A percentile compares a stretch with the other conserved stretches of the same genome.
phyloP scores from a whole-genome alignment of 2,329 filamentous ascomycete species.

The Xenoacremonium recifei region DNA sequence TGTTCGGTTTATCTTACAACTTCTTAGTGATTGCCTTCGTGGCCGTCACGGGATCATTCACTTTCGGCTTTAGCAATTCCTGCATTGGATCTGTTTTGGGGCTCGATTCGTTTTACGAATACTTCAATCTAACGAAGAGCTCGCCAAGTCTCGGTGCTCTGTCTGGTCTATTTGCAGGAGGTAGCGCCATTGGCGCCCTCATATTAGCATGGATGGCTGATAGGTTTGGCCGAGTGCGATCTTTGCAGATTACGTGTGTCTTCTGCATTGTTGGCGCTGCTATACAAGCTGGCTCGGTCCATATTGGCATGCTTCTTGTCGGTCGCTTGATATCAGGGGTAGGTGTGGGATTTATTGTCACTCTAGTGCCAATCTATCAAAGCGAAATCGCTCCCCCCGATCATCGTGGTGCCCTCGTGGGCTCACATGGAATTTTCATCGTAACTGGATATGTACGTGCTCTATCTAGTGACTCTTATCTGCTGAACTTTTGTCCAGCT shows the following conservation, averaged over 20 bases:
- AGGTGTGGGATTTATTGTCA: neutral
- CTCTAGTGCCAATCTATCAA: neutral
- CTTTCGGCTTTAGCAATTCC: slow-evolving; percentile 2
- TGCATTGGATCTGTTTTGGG: neutral
- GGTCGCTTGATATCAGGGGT: neutral
- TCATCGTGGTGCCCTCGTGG: neutral
- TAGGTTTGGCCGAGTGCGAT: neutral
- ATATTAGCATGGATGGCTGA: neutral
- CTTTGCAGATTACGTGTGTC: neutral
- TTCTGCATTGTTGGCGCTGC: neutral
- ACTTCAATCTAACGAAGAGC: too few relatives aligned
- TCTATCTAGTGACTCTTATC: neutral
- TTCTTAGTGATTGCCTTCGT: neutral
- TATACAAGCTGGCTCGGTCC: neutral
- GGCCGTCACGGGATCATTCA: slow-evolving; percentile 1
- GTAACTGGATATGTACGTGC: slow-evolving; percentile 1
- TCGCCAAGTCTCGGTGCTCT: neutral
- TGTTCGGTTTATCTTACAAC: too few relatives aligned
- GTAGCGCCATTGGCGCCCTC: neutral
- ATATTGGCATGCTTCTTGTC: neutral
- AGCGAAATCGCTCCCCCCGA: neutral
- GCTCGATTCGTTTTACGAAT: neutral
- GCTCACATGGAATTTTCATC: neutral
- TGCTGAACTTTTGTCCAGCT: too few relatives aligned
- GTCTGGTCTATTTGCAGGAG: neutral